Conservation (phyloP, 129 eudicot genomes). For the Glebionis coronaria region DNA sequence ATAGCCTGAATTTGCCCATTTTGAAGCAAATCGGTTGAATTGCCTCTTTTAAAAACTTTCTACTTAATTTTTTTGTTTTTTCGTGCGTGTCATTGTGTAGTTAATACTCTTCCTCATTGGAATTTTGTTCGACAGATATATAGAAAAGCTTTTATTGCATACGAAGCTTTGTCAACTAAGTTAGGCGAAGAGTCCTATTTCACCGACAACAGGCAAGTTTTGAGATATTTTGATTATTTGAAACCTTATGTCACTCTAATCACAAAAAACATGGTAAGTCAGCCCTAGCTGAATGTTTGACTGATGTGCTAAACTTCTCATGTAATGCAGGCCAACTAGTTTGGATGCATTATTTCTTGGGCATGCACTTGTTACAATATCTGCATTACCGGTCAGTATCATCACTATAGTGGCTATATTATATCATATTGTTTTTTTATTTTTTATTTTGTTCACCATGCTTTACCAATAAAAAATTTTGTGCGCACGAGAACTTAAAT, state of each 20-base stretch:
- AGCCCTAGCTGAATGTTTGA: slow-evolving; percentile 3
- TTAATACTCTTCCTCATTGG: background rate
- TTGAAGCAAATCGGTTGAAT: background rate
- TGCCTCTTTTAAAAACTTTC: background rate
- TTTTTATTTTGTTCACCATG: background rate
- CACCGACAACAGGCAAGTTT: slow-evolving; percentile 64
- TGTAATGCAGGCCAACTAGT: slow-evolving; percentile 82
- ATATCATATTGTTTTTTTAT: slow-evolving; percentile 3
- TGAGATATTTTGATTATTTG: slow-evolving; percentile 8
- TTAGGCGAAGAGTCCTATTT: slow-evolving; percentile 67
- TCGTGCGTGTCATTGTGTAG: background rate
- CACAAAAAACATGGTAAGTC: background rate
- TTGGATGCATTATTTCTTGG: slow-evolving; percentile 92
- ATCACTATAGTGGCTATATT: slow-evolving; percentile 1
- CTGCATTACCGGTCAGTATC: slow-evolving; percentile 90
- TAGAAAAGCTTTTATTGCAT: slow-evolving; percentile 64
- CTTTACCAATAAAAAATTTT: background rate
- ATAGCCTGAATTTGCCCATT: background rate
- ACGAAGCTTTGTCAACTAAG: slow-evolving; percentile 70
- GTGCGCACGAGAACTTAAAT: slow-evolving; percentile 1
- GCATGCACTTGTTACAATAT: slow-evolving; percentile 73
- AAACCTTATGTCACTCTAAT: slow-evolving; percentile 10
- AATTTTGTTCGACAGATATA: slow-evolving; percentile 59
- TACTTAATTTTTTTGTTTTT: background rate
- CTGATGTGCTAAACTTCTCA: background rate